Evolutionary conservation across 2,329 filamentous ascomycete species (phyloP).

Genomic region (Zalaria sp.): DNA sequence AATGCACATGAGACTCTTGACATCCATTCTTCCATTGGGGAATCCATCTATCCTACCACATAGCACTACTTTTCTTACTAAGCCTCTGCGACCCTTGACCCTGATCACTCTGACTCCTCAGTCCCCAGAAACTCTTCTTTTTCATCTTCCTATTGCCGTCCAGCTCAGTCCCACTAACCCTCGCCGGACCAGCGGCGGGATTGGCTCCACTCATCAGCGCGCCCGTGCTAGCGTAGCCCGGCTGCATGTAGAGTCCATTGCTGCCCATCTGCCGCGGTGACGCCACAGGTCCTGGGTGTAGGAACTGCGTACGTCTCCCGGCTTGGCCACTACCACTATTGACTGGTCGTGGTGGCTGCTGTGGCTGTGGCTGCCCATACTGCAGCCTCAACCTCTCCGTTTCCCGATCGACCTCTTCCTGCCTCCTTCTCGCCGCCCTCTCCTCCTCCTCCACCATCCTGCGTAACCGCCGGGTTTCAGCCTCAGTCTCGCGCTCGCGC

Average conservation of each 20-base stretch:
- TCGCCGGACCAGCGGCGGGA: conserved; percentile 5
- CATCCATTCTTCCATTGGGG: too few species aligned
- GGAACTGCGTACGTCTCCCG: conserved; percentile 7
- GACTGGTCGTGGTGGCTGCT: conserved; percentile 2
- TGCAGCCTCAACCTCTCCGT: conserved; percentile 57
- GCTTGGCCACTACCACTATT: conserved; percentile 1
- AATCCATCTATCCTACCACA: conserved; percentile 5
- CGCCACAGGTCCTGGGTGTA: conserved; percentile 4
- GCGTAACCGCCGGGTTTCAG: conserved; percentile 44
- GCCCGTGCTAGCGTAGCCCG: conserved; percentile 12
- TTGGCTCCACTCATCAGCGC: conserved; percentile 20
- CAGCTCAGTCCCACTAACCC: not conserved
- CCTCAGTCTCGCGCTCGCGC: conserved; percentile 43
- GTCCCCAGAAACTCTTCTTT: conserved; percentile 23
- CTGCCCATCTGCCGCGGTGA: conserved; percentile 6
- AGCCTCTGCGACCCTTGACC: conserved; percentile 9
- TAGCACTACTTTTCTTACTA: conserved; percentile 9
- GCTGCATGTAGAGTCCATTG: conserved; percentile 16
- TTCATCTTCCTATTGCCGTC: conserved; percentile 12
- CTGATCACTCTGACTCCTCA: conserved; percentile 18
- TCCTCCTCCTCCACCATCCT: conserved; percentile 55
- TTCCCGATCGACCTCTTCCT: conserved; percentile 51
- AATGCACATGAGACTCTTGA: too few species aligned
- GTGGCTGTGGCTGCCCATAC: conserved; percentile 36
- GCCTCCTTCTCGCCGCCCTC: conserved; percentile 39